Conservation (phyloP, 148 eudicot genomes). For the Fagopyrum homotropicum region DNA sequence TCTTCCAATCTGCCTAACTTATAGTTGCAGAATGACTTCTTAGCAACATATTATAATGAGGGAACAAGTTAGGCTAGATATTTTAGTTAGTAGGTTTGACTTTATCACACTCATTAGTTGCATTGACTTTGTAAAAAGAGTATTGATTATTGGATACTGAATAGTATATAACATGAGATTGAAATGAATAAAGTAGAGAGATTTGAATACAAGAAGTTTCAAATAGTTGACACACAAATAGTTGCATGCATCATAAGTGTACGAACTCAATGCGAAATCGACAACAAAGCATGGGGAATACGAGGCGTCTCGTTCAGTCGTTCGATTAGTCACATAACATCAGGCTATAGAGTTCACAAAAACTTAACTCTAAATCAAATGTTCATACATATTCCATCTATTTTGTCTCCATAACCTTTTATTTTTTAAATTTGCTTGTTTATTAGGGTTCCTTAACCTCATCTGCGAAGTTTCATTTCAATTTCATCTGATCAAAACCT, state of each 20-base stretch:
- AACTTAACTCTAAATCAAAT: no score
- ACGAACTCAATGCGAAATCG: neutral
- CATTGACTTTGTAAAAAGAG: neutral
- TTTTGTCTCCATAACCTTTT: no score
- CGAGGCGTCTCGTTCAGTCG: neutral
- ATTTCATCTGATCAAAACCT: no score
- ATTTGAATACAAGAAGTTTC: neutral
- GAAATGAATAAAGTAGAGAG: no score
- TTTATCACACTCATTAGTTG: neutral
- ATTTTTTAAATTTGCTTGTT: no score
- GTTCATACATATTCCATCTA: no score
- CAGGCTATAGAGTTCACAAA: no score
- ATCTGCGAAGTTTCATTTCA: no score
- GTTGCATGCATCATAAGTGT: conserved; percentile 4
- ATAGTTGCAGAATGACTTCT: neutral
- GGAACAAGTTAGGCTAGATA: conserved; percentile 6
- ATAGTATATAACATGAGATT: no score
- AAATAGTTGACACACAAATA: neutral
- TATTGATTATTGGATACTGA: neutral
- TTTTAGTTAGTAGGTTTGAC: conserved; percentile 7
- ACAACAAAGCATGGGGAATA: neutral
- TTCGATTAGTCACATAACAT: conserved; percentile 6
- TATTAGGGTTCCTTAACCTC: no score
- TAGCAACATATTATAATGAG: neutral
- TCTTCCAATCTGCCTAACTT: neutral